These are phyloP conservation scores for Alternaria hordeiaustralica DNA, from an alignment of 2,329 filamentous ascomycete genomes.

Conservation along the genomic window DNA sequence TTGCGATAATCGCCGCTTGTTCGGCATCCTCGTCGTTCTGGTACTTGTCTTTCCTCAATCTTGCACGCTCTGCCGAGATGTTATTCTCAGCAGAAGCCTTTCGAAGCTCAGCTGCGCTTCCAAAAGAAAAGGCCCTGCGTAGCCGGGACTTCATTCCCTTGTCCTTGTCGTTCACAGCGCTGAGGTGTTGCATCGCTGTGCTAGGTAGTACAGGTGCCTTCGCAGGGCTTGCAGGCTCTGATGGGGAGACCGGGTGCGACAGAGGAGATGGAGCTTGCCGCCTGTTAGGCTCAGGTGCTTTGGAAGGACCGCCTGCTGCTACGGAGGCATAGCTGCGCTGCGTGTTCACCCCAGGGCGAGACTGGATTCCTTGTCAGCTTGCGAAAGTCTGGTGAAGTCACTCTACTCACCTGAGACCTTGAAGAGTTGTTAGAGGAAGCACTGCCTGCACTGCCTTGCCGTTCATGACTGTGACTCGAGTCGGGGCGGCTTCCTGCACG, in stretches of 20 bases:
- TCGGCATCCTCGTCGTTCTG: conserved; percentile 79
- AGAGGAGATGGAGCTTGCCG: conserved; percentile 56
- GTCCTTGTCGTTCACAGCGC: conserved; percentile 85
- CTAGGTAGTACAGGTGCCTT: conserved; percentile 53
- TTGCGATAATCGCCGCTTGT: conserved; percentile 87
- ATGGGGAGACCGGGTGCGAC: conserved; percentile 52
- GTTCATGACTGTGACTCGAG: conserved; percentile 46
- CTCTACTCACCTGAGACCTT: conserved; percentile 42
- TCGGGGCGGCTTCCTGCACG: conserved; percentile 37
- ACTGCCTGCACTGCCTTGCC: conserved; percentile 49
- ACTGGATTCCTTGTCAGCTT: conserved; percentile 16
- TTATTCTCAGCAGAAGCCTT: conserved; percentile 73
- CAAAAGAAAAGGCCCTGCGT: conserved; percentile 93
- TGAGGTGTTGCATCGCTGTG: conserved; percentile 81
- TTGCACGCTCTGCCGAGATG: conserved; percentile 57
- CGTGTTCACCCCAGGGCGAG: conserved; percentile 30
- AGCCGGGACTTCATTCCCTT: conserved; percentile 86
- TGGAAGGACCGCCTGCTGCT: conserved; percentile 21
- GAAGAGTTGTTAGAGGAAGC: conserved; percentile 42
- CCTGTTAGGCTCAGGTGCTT: conserved; percentile 50
- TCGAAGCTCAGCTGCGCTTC: conserved; percentile 88
- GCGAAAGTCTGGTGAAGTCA: neutral
- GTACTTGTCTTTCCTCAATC: conserved; percentile 57
- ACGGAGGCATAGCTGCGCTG: conserved; percentile 27
- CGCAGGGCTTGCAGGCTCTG: conserved; percentile 36